phyloP scores from a whole-genome alignment of 2,329 filamentous ascomycete genomes.

The Pyrenochaeta sp. region DNA sequence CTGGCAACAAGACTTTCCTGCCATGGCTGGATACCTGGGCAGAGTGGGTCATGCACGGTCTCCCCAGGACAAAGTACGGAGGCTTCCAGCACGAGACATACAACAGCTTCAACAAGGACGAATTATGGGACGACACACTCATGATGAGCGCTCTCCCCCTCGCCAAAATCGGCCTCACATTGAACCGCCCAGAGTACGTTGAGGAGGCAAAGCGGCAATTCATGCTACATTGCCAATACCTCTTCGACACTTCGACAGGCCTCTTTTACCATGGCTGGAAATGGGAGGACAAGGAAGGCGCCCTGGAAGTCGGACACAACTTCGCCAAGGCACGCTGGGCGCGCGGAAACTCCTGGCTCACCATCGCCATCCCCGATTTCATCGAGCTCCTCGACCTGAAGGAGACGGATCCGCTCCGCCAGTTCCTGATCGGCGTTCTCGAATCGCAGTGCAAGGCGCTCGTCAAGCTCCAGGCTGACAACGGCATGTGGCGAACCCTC shows the following conservation, averaged over 20 bases:
- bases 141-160: slow-evolving; percentile 88
- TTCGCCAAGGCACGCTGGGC: slow-evolving; percentile 65
- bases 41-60: slow-evolving; percentile 81
- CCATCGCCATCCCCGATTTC: slow-evolving; percentile 84
- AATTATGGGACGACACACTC: slow-evolving; percentile 85
- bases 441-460: slow-evolving; percentile 74
- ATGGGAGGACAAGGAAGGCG: slow-evolving; percentile 68
- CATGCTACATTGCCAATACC: slow-evolving; percentile 78
- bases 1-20: slow-evolving; percentile 70
- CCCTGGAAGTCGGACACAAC: slow-evolving; percentile 58
- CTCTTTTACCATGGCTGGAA: slow-evolving; percentile 86
- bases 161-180: slow-evolving; percentile 77
- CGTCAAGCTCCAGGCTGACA: slow-evolving; percentile 63
- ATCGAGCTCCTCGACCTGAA: slow-evolving; percentile 73
- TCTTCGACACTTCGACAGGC: slow-evolving; percentile 74
- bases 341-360: slow-evolving; percentile 76
- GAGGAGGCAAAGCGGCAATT: slow-evolving; percentile 81
- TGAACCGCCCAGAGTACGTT: slow-evolving; percentile 74
- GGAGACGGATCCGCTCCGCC: slow-evolving; percentile 65
- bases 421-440: slow-evolving; percentile 68
- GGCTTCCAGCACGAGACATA: slow-evolving; percentile 81
- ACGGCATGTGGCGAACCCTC: slow-evolving; percentile 77
- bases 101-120: slow-evolving; percentile 71
- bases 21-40: slow-evolving; percentile 83
- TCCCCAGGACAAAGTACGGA: slow-evolving; percentile 74